Percentiles rank a stretch among this genome's conserved stretches.
These are phyloP conservation scores for Epichloe sylvatica DNA, from an alignment of 2,329 filamentous ascomycete genomes.

Conservation along the genomic window DNA sequence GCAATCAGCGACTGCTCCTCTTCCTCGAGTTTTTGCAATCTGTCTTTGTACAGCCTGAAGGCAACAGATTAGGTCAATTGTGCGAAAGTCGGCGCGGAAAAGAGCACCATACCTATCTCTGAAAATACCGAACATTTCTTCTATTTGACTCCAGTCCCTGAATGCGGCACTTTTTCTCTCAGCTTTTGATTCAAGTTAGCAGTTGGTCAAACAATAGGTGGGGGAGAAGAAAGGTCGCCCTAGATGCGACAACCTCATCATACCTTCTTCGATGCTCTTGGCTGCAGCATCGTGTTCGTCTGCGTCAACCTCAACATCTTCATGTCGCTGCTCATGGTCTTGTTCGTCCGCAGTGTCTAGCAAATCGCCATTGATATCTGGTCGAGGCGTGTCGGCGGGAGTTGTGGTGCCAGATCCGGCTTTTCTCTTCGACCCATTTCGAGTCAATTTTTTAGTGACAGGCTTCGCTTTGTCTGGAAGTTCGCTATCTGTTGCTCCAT, in stretches of 20 bases:
- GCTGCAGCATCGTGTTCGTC: conserved; percentile 43
- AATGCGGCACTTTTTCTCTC: conserved; percentile 68
- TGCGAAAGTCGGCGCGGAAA: background rate
- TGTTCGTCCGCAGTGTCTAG: conserved; percentile 23
- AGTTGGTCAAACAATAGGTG: background rate
- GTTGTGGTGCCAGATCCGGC: conserved; percentile 8
- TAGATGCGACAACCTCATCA: conserved; percentile 23
- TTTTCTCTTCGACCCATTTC: conserved; percentile 27
- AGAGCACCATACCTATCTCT: conserved; percentile 50
- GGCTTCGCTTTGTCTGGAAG: conserved; percentile 19
- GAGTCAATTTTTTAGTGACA: conserved; percentile 26
- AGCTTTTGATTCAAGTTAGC: conserved; percentile 33
- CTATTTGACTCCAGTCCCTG: conserved; percentile 65
- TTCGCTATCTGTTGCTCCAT: conserved; percentile 13
- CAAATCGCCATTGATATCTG: conserved; percentile 20
- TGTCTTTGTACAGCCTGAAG: conserved; percentile 73
- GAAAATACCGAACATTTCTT: conserved; percentile 78
- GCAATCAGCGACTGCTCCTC: conserved; percentile 49
- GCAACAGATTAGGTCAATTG: background rate
- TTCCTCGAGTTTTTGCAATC: conserved; percentile 64
- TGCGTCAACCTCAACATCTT: conserved; percentile 34
- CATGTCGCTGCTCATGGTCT: conserved; percentile 32
- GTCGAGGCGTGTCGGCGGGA: conserved; percentile 8
- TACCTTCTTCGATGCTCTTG: conserved; percentile 53
- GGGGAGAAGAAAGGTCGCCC: conserved; percentile 1